These are phyloP conservation scores for Boletellus emodensis DNA, from an alignment of 768 basidiomycete species.

Conservation along the genomic window DNA sequence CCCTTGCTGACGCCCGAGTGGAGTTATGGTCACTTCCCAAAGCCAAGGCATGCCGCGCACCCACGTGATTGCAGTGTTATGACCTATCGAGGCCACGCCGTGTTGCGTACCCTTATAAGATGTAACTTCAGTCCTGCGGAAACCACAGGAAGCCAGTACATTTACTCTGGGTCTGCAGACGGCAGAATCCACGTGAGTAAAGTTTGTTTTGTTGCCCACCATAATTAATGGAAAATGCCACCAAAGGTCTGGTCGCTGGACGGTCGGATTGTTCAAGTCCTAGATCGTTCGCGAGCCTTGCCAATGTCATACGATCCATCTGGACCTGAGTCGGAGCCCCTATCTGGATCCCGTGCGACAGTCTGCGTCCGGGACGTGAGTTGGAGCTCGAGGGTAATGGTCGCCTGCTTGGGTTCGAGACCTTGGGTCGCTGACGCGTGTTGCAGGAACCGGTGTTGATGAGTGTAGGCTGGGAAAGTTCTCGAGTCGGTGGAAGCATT, in stretches of 20 bases:
- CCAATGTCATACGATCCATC: slow-evolving; percentile 75
- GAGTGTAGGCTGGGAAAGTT: slow-evolving; percentile 84
- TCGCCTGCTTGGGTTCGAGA: not conserved
- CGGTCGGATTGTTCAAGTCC: slow-evolving; percentile 74
- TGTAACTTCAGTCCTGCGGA: slow-evolving; percentile 94
- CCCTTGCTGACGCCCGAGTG: slow-evolving; percentile 9
- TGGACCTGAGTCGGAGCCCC: slow-evolving; percentile 44
- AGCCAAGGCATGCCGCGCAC: slow-evolving; percentile 59
- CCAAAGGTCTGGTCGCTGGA: slow-evolving; percentile 91
- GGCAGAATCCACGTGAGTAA: slow-evolving; percentile 73
- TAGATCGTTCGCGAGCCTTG: slow-evolving; percentile 73
- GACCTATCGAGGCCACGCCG: slow-evolving; percentile 90
- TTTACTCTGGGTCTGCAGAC: slow-evolving; percentile 91
- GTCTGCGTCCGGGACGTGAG: slow-evolving; percentile 89
- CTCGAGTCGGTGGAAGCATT: slow-evolving; percentile 55
- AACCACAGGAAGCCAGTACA: slow-evolving; percentile 88
- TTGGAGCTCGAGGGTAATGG: slow-evolving; percentile 81
- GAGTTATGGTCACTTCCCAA: slow-evolving; percentile 66
- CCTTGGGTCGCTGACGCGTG: slow-evolving; percentile 1
- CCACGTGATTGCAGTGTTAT: slow-evolving; percentile 92
- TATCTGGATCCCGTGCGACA: slow-evolving; percentile 24
- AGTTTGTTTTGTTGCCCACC: not conserved
- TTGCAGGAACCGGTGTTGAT: slow-evolving; percentile 81
- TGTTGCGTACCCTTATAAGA: slow-evolving; percentile 87
- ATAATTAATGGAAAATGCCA: slow-evolving; percentile 1